Conservation (phyloP, 1,284 basidiomycete species). For the Gomphus bonarii region DNA sequence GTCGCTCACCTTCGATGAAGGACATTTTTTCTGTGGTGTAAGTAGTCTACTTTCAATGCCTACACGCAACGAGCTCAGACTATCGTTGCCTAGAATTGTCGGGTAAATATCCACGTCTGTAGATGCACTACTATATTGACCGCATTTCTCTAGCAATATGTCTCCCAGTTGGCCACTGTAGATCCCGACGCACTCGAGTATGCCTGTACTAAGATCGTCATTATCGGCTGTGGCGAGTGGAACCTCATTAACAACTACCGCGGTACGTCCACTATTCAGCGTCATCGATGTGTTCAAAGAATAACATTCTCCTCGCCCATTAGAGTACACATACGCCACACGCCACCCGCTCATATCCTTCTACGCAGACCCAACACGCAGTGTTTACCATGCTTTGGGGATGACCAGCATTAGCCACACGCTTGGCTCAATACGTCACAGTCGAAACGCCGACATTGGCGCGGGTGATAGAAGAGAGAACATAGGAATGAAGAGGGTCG, state of each 20-base stretch:
- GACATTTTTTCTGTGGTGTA: slow-evolving; percentile 61
- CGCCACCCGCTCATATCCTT: slow-evolving; percentile 27
- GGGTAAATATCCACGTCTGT: slow-evolving; percentile 22
- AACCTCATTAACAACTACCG: slow-evolving; percentile 42
- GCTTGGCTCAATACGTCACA: too few species aligned
- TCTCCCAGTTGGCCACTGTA: slow-evolving; percentile 37
- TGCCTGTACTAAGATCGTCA: slow-evolving; percentile 33
- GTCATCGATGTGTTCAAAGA: background rate
- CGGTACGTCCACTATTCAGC: slow-evolving; percentile 23
- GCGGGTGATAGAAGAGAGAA: too few species aligned
- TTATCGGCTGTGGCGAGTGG: slow-evolving; percentile 59
- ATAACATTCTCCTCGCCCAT: background rate
- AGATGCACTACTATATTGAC: background rate
- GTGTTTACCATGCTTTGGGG: slow-evolving; percentile 40
- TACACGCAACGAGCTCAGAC: background rate
- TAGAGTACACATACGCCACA: slow-evolving; percentile 7
- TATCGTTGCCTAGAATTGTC: slow-evolving; percentile 26
- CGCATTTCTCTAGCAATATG: slow-evolving; percentile 34
- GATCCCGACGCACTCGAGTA: slow-evolving; percentile 31
- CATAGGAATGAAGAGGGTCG: slow-evolving; percentile 39
- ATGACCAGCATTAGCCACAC: slow-evolving; percentile 20
- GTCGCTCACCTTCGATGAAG: slow-evolving; percentile 21
- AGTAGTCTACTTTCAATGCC: slow-evolving; percentile 13
- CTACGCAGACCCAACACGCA: slow-evolving; percentile 48
- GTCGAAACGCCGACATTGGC: too few species aligned